Base-by-base conservation (phyloP, 2,329 filamentous ascomycete species). In the Penicillium sclerotiorum region DNA sequence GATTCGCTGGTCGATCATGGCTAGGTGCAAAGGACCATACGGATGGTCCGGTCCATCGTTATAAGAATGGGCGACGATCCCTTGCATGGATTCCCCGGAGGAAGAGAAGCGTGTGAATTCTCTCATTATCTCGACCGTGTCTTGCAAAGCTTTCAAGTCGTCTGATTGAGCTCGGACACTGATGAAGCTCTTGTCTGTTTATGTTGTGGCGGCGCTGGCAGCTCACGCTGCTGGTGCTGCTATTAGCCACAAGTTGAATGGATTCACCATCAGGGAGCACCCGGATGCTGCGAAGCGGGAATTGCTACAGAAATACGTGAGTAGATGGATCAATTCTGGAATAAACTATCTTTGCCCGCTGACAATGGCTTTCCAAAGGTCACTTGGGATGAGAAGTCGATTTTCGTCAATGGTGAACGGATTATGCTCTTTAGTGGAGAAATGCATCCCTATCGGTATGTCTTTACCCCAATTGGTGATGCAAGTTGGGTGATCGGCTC, bases 371-470 rank as follows among this genome's bases (percentile, higher is more conserved):
- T 4, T 50, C 4, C 4, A 13, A 5, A 73, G 72, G 79, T 88
- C 17, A 89, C 85, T 38, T 91, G 86, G 82, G 88, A 91, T 65
- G 78, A 87, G 35, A 75, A 88, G 56, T 88, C 87, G 0, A 72
- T 92, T 3, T 86, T 86, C 56, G 79, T 92, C 52, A 77, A 80
- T 53, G 88, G 87, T 8, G 82, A 90, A 62, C 80, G 87, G 8
- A 73, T 88, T 37, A 83, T 89, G 64, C 77, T 92, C 28, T 90
- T 87, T 66, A 86, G 82, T 35, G 88, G 84, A 32, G 88, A 92
- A 64, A 80, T 90, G 3, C 88, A 92, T 63, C 86, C 87, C 0
- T 91, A 79, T 65, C 74, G 77, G 77, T 77, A 69, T 17, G 61
- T 53, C 25, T 20, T 30, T 17, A 4, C 21, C 13, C 25, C n/a